These are phyloP conservation scores for Aspergillus sp. DNA, from an alignment of 2,329 filamentous ascomycete genomes.

Conservation along the genomic window DNA sequence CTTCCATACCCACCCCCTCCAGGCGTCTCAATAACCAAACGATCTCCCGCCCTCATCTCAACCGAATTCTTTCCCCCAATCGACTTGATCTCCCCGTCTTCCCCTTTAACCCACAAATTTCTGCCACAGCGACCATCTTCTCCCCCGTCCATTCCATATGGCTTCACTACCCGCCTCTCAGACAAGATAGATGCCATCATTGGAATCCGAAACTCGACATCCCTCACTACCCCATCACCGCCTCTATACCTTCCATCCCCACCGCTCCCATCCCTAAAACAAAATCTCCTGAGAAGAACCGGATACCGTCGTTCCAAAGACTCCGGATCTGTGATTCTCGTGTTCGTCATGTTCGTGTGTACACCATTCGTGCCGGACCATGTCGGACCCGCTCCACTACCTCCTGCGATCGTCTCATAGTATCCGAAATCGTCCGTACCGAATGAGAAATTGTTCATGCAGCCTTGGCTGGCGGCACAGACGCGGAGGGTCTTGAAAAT, in stretches of 20 bases:
- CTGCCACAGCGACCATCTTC: not conserved
- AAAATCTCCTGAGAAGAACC: constrained; percentile 70
- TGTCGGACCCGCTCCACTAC: not conserved
- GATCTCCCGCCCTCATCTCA: constrained; percentile 31
- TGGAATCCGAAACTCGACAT: constrained; percentile 6
- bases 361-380: not conserved
- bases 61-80: constrained; percentile 66
- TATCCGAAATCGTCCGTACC: not conserved
- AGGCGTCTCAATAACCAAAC: constrained; percentile 41
- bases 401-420: not conserved
- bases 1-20: constrained; percentile 38
- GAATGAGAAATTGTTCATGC: not conserved
- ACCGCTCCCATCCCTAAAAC: not conserved
- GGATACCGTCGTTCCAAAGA: constrained; percentile 77
- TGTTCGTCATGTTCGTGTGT: constrained; percentile 87
- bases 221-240: constrained; percentile 6
- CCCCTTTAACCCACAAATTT: constrained; percentile 1
- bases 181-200: constrained; percentile 1
- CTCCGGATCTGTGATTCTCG: constrained; percentile 77
- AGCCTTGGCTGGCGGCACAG: constrained; percentile 69
- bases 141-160: constrained; percentile 1
- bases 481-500: constrained; percentile 75
- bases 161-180: not conserved
- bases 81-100: not conserved
- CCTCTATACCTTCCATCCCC: not conserved